A percentile compares a stretch with the other conserved stretches of the same genome.
These are phyloP conservation scores for Trametes cubensis DNA, from an alignment of 768 basidiomycete species.

Conservation along the genomic window DNA sequence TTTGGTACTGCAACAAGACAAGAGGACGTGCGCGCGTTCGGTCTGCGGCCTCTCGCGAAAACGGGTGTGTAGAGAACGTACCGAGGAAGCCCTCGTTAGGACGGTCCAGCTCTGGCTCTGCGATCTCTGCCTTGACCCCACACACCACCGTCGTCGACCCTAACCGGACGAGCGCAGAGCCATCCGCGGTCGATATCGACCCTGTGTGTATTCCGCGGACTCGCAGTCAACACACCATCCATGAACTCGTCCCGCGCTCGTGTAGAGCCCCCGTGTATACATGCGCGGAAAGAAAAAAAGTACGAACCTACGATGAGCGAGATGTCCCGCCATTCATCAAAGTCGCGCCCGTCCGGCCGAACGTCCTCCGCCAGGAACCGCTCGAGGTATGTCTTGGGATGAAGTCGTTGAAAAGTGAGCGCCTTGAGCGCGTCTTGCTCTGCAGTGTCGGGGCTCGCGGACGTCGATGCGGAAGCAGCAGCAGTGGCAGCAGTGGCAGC, in stretches of 20 bases:
- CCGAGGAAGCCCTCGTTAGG: constrained; percentile 84
- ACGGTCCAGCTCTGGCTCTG: constrained; percentile 81
- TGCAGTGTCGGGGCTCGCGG: constrained; percentile 13
- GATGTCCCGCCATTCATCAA: constrained; percentile 71
- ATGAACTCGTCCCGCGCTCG: no score
- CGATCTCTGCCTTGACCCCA: constrained; percentile 94
- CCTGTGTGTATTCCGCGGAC: constrained; percentile 49
- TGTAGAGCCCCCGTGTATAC: no score
- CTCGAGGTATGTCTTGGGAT: constrained; percentile 86
- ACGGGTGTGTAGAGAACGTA: constrained; percentile 32
- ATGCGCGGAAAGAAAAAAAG: not conserved
- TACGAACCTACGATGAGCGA: constrained; percentile 77
- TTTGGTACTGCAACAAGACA: constrained; percentile 76
- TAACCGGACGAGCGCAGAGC: constrained; percentile 87
- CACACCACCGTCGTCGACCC: constrained; percentile 96
- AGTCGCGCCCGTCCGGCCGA: constrained; percentile 82
- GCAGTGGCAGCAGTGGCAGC: no score
- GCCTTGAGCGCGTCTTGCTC: constrained; percentile 32
- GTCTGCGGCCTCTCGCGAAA: no score
- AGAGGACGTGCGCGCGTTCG: no score
- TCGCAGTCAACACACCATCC: not conserved
- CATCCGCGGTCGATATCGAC: constrained; percentile 92
- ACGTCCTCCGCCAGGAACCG: constrained; percentile 78
- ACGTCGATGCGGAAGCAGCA: constrained; percentile 15
- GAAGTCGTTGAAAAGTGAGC: constrained; percentile 79